Percentiles rank a stretch among this genome's conserved stretches.
phyloP scores from a whole-genome alignment of 257 asterid genomes.

The Jasminum sambac region DNA sequence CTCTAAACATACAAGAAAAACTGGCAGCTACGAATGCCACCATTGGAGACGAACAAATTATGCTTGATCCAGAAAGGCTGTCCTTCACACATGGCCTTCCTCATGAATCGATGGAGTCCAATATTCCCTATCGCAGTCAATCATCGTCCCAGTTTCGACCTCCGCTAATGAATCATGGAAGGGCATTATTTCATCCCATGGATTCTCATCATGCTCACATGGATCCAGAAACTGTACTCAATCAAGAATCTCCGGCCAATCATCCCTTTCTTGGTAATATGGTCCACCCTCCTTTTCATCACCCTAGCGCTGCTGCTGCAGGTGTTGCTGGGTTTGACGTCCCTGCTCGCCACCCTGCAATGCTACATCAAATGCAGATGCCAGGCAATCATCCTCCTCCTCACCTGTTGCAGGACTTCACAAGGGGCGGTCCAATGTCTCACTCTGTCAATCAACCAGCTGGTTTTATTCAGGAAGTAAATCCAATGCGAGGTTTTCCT shows the following conservation, averaged over 20 bases:
- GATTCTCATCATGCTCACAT: constrained; percentile 54
- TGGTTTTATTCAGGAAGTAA: constrained; percentile 54
- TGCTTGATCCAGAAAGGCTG: constrained; percentile 43
- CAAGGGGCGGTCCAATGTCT: constrained; percentile 50
- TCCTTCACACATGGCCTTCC: constrained; percentile 41
- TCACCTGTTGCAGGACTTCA: constrained; percentile 42
- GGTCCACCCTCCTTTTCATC: constrained; percentile 59
- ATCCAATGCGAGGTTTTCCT: constrained; percentile 59
- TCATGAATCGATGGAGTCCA: constrained; percentile 47
- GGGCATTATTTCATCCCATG: constrained; percentile 52
- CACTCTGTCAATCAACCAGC: constrained; percentile 54
- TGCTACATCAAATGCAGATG: constrained; percentile 69
- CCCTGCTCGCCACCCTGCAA: constrained; percentile 48
- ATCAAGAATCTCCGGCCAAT: constrained; percentile 47
- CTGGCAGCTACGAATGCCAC: constrained; percentile 52
- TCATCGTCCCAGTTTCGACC: constrained; percentile 56
- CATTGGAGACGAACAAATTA: constrained; percentile 40
- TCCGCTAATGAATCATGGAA: constrained; percentile 52
- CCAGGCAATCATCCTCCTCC: constrained; percentile 51
- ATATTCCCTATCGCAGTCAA: constrained; percentile 41
- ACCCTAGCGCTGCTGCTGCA: constrained; percentile 39
- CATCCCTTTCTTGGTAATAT: constrained; percentile 49
- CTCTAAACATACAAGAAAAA: constrained; percentile 50
- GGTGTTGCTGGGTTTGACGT: constrained; percentile 59
- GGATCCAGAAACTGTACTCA: constrained; percentile 48